Percentiles rank a stretch among this genome's conserved stretches.
Evolutionary conservation across 2,329 filamentous ascomycete genomes (phyloP).

Genomic region (Apiospora aurea): DNA sequence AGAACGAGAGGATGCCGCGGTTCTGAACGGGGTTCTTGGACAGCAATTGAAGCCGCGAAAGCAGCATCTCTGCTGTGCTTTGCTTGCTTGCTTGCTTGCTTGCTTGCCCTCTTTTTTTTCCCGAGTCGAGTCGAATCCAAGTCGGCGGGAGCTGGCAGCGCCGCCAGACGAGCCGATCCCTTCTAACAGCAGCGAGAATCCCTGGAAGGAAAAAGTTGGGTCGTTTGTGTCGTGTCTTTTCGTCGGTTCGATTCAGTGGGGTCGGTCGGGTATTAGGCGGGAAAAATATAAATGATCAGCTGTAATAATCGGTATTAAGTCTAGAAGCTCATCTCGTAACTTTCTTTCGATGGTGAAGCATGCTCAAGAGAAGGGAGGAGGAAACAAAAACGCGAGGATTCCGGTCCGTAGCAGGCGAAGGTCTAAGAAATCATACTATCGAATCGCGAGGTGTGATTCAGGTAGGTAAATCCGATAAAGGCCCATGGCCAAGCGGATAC

Average conservation of each 20-base stretch:
- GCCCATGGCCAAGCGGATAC: constrained; percentile 16
- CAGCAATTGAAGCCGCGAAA: constrained; percentile 20
- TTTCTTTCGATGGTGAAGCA: neutral
- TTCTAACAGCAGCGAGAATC: constrained; percentile 14
- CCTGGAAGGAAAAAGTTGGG: constrained; percentile 17
- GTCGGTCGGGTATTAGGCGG: neutral
- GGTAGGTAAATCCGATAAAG: constrained; percentile 2
- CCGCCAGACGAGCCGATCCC: constrained; percentile 12
- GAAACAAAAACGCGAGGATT: neutral
- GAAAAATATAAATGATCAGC: neutral
- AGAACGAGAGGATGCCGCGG: constrained; percentile 33
- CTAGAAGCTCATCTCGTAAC: neutral
- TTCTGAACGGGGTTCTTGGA: constrained; percentile 24
- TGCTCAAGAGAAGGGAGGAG: neutral
- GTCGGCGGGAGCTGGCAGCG: constrained; percentile 4
- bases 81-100: neutral
- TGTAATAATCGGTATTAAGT: neutral
- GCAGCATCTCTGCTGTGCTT: constrained; percentile 19
- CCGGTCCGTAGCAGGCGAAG: neutral
- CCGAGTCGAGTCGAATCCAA: neutral
- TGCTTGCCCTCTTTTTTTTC: neutral
- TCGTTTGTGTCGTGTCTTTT: constrained; percentile 4
- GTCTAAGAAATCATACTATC: neutral
- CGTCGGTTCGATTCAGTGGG: neutral
- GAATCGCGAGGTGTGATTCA: neutral